Base-by-base conservation (phyloP, 73 alveolate genomes). In the Halteria grandinella region DNA sequence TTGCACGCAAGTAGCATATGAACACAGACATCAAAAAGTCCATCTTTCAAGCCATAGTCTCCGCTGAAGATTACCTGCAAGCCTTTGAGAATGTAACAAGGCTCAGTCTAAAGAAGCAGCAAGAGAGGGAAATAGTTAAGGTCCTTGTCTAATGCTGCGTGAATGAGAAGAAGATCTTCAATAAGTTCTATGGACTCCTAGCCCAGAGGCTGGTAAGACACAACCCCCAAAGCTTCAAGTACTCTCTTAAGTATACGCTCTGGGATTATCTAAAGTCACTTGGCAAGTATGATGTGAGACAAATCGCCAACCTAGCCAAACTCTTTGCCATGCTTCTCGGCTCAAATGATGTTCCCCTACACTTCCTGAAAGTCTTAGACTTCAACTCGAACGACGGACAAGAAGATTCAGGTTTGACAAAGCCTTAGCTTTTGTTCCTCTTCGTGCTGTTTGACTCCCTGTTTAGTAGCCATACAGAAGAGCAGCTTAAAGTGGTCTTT, bases 181-280 rank as follows among this genome's bases (percentile, higher is more conserved):
- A 83, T 50, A 58, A 73, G 27, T 83, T 41, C 51, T 83, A 83
- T 62, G 64, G 69, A 1, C 53, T 83, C 0, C 10, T 83, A 7
- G 57, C 75, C 27, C 21, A 47, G 29, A 43, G 79, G 28, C 44
- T 83, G 6, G 33, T 72, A 18, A 34, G 18, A 29, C 31, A n/a
- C 45, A 66, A 72, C 21, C 72, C 72, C 12, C 29, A 62, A 43
- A 40, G 60, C 31, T 60, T 15, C 43, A 66, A 34, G 29, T 74
- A 74, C 48, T 83, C 92, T 2, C n/a, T 73, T 12, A 83, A 83
- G 49, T 83, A 83, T 39, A 54, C 92, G 3, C 63, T 83, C 15
- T 83, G 92, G 92, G 92, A 83, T 37, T 83, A 83, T 36, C 53
- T 83, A 14, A 83, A 74, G 63, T 44, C 72, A 29, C 49, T 69